Base-by-base conservation (phyloP, 192 early-diverging fungal species). In the Coemansia sp. region DNA sequence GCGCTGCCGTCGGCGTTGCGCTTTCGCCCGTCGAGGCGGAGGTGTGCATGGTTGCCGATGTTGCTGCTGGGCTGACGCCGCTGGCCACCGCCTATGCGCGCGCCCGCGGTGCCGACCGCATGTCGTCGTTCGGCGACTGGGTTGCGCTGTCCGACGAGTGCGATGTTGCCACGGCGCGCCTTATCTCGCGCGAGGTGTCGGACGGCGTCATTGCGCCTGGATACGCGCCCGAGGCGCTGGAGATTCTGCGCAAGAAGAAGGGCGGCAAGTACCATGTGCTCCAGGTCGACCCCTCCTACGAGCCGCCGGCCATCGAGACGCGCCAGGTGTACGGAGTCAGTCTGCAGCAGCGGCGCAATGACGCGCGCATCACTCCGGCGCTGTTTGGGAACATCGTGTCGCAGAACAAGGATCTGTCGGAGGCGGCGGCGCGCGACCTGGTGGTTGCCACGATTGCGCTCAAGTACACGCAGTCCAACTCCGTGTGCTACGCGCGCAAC, bases 381-480 rank as follows among this genome's bases (percentile, higher is more conserved):
- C 73, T 95, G 63, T 98, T 99, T 76, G 84, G 74, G 38, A 96
- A 97, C 76, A 71, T 99, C 19, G 95, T 97, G 21, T 88, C 92
- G 58, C 87, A 89, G 84, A 93, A 92, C 77, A 86, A 82, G 74
- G 73, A 89, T 59, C 70, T 92, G 85, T 74, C 93, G 13, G 85
- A 87, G 69, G 72, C 76, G 10, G 91, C 91, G 19, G 66, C 90
- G 64, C 86, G 90, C 50, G 95, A 98, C 72, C 84, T 98, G 81
- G 89, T 96, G 41, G 97, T 99, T 45, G 97, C 97, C 5, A 98
- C 95, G 4, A 95, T 99, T 79, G 94, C 97, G 37, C 88, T 99
- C 69, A 99, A 99, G 81, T 99, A 97, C 89, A 98, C 97, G 59
- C 97, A 99, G 86, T 93, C 91, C 67, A 99, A 99, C 89, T 98